Evolutionary conservation across 2,329 filamentous ascomycete genomes (phyloP).

Genomic region (Calonectria henricotiae): DNA sequence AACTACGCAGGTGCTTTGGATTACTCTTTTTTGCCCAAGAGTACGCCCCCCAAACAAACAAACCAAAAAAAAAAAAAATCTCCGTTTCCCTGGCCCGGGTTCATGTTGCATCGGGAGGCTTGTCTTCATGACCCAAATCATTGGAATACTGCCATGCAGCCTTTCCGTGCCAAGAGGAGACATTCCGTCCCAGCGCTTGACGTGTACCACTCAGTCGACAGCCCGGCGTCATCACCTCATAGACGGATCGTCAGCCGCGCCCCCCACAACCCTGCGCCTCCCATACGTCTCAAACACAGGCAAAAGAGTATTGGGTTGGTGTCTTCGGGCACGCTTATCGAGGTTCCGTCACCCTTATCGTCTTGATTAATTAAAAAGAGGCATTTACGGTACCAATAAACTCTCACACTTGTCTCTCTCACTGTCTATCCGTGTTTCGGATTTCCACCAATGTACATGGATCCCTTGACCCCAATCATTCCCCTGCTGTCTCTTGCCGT

Average conservation of each 20-base stretch:
- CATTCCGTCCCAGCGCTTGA: slow-evolving; percentile 2
- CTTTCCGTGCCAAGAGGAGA: slow-evolving; percentile 15
- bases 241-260: slow-evolving; percentile 5
- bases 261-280: slow-evolving; percentile 20
- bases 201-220: background rate
- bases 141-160: background rate
- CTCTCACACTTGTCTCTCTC: background rate
- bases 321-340: slow-evolving; percentile 5
- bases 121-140: background rate
- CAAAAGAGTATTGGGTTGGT: background rate
- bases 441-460: background rate
- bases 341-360: slow-evolving; percentile 13
- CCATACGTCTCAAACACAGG: background rate
- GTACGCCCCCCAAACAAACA: background rate
- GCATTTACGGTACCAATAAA: background rate
- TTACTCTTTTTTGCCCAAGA: background rate
- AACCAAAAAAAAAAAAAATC: background rate
- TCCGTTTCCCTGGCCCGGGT: background rate
- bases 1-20: background rate
- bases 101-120: background rate
- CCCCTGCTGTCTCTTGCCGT: slow-evolving; percentile 5
- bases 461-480: background rate
- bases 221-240: slow-evolving; percentile 19
- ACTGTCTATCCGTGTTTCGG: slow-evolving; percentile 2
- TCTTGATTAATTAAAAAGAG: slow-evolving; percentile 18